phyloP scores from a whole-genome alignment of 768 basidiomycete genomes.

The Tremella fuciformis region DNA sequence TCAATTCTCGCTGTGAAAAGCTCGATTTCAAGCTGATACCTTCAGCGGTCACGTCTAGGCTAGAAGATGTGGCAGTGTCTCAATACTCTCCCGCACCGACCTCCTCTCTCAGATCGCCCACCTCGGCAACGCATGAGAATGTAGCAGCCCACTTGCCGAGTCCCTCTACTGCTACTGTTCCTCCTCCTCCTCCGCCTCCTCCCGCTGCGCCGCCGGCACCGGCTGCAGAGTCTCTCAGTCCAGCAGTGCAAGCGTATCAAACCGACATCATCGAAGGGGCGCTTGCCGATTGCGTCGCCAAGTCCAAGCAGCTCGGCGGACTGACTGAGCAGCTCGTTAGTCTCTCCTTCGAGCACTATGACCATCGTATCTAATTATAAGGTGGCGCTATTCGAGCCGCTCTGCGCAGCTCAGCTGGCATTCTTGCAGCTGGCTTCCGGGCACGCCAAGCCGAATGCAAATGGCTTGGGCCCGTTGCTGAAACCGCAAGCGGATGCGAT shows the following conservation, averaged over 20 bases:
- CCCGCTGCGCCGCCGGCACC: constrained; percentile 46
- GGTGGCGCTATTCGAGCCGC: constrained; percentile 52
- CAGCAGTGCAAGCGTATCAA: constrained; percentile 69
- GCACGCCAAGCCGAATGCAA: constrained; percentile 76
- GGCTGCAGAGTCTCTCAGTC: constrained; percentile 55
- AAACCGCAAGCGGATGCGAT: constrained; percentile 69
- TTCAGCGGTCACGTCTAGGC: constrained; percentile 78
- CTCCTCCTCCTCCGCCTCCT: constrained; percentile 36
- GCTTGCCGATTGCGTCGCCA: constrained; percentile 68
- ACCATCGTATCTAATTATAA: background rate
- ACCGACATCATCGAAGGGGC: constrained; percentile 69
- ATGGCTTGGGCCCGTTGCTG: constrained; percentile 61
- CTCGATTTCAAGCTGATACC: constrained; percentile 2
- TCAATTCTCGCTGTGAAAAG: constrained; percentile 12
- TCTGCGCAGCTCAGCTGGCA: constrained; percentile 66
- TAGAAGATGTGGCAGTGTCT: constrained; percentile 79
- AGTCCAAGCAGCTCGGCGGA: constrained; percentile 69
- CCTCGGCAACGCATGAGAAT: constrained; percentile 33
- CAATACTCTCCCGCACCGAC: constrained; percentile 42
- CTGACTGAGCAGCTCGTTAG: constrained; percentile 77
- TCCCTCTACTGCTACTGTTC: constrained; percentile 39
- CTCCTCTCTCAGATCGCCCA: constrained; percentile 37
- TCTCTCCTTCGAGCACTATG: background rate
- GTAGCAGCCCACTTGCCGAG: constrained; percentile 38
- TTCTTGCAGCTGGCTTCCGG: constrained; percentile 66